phyloP scores from a whole-genome alignment of 2,329 filamentous ascomycete genomes.

The Aspergillus tanneri region DNA sequence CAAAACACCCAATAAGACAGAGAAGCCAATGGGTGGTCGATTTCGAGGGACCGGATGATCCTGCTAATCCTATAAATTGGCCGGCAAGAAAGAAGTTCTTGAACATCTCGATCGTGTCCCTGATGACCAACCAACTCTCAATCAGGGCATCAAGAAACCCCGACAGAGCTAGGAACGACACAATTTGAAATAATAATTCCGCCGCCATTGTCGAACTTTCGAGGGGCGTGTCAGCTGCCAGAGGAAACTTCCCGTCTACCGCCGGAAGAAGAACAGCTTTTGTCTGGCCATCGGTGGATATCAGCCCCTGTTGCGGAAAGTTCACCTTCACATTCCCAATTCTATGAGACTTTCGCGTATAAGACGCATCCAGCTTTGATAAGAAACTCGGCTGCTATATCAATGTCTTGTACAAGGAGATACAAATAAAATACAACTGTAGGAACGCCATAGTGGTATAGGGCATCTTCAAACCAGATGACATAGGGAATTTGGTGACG shows the following conservation, averaged over 20 bases:
- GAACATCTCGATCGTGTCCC: too few relatives aligned
- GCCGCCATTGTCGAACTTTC: neutral
- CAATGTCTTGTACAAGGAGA: neutral
- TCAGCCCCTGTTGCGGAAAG: neutral
- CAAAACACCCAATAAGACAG: too few relatives aligned
- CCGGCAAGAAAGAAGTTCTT: too few relatives aligned
- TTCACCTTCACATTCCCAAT: neutral
- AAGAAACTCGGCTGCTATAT: neutral
- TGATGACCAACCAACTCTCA: neutral
- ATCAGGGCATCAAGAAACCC: neutral
- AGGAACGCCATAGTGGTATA: neutral
- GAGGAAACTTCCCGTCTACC: neutral
- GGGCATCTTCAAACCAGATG: neutral
- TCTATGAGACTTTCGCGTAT: neutral
- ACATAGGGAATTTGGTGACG: neutral
- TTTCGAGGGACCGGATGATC: too few relatives aligned
- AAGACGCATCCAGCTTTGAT: neutral
- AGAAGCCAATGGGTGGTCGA: too few relatives aligned
- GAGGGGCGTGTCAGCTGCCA: neutral
- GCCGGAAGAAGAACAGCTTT: neutral
- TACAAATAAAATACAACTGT: neutral
- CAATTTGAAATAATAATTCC: too few relatives aligned
- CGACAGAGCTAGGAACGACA: neutral
- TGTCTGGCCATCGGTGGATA: neutral
- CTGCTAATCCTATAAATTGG: too few relatives aligned